A percentile compares a stretch with the other conserved stretches of the same genome.
These are phyloP conservation scores for Collybia nuda DNA, from an alignment of 768 basidiomycete species.

Conservation along the genomic window DNA sequence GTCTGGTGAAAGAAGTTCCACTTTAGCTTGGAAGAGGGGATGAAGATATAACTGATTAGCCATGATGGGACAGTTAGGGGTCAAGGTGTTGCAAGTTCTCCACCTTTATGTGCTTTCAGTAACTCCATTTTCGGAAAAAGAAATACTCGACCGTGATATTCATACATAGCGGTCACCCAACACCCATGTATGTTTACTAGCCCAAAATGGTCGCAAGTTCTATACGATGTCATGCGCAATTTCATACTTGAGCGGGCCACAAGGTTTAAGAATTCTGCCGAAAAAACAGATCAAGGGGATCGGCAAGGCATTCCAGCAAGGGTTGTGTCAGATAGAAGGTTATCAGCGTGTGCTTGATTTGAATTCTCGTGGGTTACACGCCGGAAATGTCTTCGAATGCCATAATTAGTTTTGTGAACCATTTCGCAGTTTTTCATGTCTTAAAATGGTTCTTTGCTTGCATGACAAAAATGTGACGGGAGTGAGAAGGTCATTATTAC, in stretches of 20 bases:
- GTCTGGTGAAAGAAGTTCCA: conserved; percentile 43
- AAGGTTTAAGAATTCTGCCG: background rate
- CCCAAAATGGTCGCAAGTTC: background rate
- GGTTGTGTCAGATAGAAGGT: background rate
- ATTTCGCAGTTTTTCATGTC: no score
- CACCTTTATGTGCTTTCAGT: conserved; percentile 11
- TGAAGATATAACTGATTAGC: conserved; percentile 37
- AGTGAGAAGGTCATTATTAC: background rate
- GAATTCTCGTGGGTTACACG: no score
- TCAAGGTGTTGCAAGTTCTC: background rate
- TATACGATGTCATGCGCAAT: conserved; percentile 4
- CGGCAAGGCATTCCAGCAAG: background rate
- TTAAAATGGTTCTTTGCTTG: background rate
- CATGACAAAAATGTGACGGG: background rate
- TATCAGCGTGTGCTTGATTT: background rate
- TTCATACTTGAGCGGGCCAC: background rate
- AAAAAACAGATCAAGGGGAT: conserved; percentile 1
- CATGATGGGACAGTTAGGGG: conserved; percentile 22
- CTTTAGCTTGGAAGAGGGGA: conserved; percentile 44
- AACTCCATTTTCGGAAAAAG: conserved; percentile 7
- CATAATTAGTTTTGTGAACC: no score
- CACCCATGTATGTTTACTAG: background rate
- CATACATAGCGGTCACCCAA: background rate
- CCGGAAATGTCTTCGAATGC: no score
- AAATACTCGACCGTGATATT: background rate